These are phyloP conservation scores for Diplocarpon rosae DNA, from an alignment of 2,329 filamentous ascomycete genomes.

Conservation along the genomic window DNA sequence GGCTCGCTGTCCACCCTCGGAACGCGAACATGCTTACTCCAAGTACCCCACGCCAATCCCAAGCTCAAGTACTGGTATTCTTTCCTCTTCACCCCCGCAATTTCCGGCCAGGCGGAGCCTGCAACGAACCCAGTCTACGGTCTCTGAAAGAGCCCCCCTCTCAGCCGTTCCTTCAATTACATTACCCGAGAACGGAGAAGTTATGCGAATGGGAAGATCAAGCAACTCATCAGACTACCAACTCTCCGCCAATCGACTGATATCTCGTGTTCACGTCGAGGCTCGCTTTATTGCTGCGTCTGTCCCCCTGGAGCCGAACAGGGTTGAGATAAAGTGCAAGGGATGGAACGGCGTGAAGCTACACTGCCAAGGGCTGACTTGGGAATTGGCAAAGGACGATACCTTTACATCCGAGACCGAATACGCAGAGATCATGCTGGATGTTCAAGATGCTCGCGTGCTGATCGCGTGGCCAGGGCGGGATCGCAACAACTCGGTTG, in stretches of 20 bases:
- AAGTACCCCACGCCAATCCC: conserved; percentile 91
- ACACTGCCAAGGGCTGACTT: conserved; percentile 79
- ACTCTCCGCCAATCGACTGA: conserved; percentile 79
- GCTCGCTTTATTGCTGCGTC: conserved; percentile 68
- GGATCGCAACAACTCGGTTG: conserved; percentile 34
- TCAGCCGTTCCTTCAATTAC: conserved; percentile 73
- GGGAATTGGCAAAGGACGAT: conserved; percentile 79
- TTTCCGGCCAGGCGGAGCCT: conserved; percentile 38
- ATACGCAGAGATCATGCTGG: conserved; percentile 82
- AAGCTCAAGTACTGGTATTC: conserved; percentile 84
- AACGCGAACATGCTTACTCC: conserved; percentile 22
- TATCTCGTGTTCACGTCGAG: conserved; percentile 88
- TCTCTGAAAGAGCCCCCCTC: conserved; percentile 69
- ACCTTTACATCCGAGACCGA: conserved; percentile 85
- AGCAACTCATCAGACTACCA: conserved; percentile 95
- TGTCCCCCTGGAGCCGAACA: conserved; percentile 57
- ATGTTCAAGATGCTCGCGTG: conserved; percentile 87
- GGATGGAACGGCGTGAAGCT: conserved; percentile 95
- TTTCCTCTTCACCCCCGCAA: conserved; percentile 73
- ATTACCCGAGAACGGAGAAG: conserved; percentile 70
- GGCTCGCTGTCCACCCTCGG: conserved; percentile 35
- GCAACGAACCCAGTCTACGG: conserved; percentile 49
- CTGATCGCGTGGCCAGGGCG: conserved; percentile 75
- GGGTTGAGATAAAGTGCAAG: conserved; percentile 79
- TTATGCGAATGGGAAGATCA: conserved; percentile 79